Conservation (phyloP, 805 yeast species). For the Yamadazyma olivae region DNA sequence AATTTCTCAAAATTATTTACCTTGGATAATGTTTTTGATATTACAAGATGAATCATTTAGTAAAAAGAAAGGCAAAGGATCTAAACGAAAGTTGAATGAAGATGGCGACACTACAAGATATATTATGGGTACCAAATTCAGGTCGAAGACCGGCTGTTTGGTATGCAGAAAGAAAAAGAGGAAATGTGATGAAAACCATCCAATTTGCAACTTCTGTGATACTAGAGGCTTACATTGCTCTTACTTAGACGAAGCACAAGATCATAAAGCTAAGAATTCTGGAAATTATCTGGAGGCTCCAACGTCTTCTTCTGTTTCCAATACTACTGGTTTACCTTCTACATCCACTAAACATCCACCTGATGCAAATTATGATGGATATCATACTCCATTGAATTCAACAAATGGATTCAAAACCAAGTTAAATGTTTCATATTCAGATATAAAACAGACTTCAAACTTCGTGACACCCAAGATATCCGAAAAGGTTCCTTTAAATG, state of each 20-base stretch:
- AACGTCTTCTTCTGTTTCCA: too few relatives aligned
- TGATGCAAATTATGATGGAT: too few relatives aligned
- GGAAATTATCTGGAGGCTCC: too few relatives aligned
- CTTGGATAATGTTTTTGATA: constrained; percentile 9
- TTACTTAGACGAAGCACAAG: constrained; percentile 8
- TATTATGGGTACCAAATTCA: constrained; percentile 11
- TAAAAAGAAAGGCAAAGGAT: constrained; percentile 3
- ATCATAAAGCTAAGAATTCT: too few relatives aligned
- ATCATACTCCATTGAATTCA: too few relatives aligned
- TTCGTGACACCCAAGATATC: not conserved
- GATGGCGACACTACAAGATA: constrained; percentile 1
- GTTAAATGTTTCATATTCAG: too few relatives aligned
- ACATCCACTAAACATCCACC: too few relatives aligned
- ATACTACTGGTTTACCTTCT: too few relatives aligned
- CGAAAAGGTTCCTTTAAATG: not conserved
- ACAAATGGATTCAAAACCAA: too few relatives aligned
- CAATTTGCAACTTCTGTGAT: constrained; percentile 17
- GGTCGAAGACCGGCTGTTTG: constrained; percentile 15
- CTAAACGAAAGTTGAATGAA: constrained; percentile 5
- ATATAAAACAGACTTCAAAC: too few relatives aligned
- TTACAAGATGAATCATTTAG: constrained; percentile 8
- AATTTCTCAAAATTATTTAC: too few relatives aligned
- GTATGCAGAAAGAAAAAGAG: constrained; percentile 17
- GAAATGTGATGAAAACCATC: constrained; percentile 23
- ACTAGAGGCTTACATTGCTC: constrained; percentile 14